Base-by-base conservation (phyloP, 257 asterid species). In the Salvia miltiorrhiza region DNA sequence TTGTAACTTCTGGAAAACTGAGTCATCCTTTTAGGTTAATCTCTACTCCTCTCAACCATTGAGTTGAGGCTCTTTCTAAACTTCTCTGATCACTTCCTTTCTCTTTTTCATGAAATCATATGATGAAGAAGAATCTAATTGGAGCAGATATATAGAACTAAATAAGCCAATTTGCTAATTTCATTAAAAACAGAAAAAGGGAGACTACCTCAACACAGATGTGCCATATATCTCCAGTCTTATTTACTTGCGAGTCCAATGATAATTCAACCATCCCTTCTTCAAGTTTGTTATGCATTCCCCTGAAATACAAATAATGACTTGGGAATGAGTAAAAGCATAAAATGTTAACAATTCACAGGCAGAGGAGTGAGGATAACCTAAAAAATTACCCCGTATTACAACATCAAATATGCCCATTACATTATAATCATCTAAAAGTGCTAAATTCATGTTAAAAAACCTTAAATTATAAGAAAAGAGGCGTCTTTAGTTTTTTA, bases 191-290 rank as follows among this genome's bases (percentile, higher is more conserved):
- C 40, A 20, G 45, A 77, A 41, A 57, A 54, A 9, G 30, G 2
- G 40, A 76, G 74, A 69, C 74, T 83, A 93, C 99, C 99, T 93
- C 88, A 68, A 89, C 77, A 79, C 90, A 81, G 69, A 93, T 81
- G 84, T 93, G 99, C 99, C 99, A 93, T 84, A 87, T 81, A 75
- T 88, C 88, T 80, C 93, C 99, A 9, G 97, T 90, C 83, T 81
- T 92, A 77, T 93, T 93, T 54, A 76, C 79, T 77, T 79, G 87
- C n/a, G 91, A 88, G 76, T 93, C 96, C 80, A 93, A 75, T 9
- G 86, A 49, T 58, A 90, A 69, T 78, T 89, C 96, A 72, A 84
- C 74, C 91, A 79, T 80, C 74, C 75, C 96, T 64, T 84, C 82
- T 70, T 78, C 81, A 67, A 60, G 57, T 35, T 70, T 69, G 63